Conservation (phyloP, 192 early-diverging fungal species). For the Geranomyces variabilis region DNA sequence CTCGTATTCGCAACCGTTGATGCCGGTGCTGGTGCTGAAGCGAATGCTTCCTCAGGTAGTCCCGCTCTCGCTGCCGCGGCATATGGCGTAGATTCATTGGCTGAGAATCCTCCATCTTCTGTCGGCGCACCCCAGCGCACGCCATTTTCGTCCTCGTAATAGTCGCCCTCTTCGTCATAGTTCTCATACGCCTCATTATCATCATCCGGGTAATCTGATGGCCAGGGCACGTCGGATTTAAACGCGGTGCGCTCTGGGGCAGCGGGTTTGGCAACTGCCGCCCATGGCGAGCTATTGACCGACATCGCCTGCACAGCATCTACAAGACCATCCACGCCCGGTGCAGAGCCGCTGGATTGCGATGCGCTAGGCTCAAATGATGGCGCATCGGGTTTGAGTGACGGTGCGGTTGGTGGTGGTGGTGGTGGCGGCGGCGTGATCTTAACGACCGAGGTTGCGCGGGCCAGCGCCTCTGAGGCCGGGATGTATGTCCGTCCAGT, state of each 20-base stretch:
- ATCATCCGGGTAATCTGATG: constrained; percentile 11
- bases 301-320: background rate
- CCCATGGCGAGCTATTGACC: background rate
- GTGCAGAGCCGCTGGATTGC: too few relatives aligned
- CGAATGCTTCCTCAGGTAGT: background rate
- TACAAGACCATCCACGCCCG: too few relatives aligned
- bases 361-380: too few relatives aligned
- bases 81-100: background rate
- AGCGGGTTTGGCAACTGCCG: background rate
- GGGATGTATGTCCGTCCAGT: background rate
- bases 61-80: background rate
- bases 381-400: background rate
- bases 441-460: constrained; percentile 3
- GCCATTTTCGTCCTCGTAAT: too few relatives aligned
- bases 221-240: constrained; percentile 8
- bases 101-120: background rate
- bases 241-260: background rate
- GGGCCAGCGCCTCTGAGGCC: background rate
- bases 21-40: background rate
- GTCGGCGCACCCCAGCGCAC: background rate
- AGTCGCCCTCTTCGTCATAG: background rate
- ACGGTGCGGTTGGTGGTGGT: background rate
- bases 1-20: background rate
- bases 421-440: background rate
- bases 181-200: background rate